Evolutionary conservation across 106 monocot genomes (phyloP), one percentile per base, ranked within the genome.

Genomic region (Ottelia alismoides): DNA sequence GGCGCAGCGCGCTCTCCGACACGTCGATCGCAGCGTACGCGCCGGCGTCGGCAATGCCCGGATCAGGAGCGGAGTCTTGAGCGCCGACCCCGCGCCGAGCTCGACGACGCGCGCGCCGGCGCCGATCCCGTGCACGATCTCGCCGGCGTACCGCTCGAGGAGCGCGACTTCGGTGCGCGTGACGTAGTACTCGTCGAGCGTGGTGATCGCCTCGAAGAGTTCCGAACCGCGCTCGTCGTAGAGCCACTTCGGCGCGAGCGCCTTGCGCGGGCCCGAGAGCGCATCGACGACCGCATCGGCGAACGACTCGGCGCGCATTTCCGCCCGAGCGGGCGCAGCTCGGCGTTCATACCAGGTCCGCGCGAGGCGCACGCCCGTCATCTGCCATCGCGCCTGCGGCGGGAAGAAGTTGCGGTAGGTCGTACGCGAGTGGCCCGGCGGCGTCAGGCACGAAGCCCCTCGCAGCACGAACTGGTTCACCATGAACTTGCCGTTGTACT

Each of bases 401-500:
- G 35, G 35, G 35, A 40, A 40, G 35, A 40, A 40, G 35, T 40
- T 40, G 35, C 35, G 35, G 14, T 40, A 40, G 9, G 35, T 6
- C 35, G 35, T 14, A 14, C 35, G 35, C 35, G 14, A 5, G 35
- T 40, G 35, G 9, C 35, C 35, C 9, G 9, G 35, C 5, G 35
- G 35, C 35, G 35, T 40, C 9, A 40, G 14, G 35, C 35, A 40
- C 35, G 35, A 40, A 14, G 9, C 35, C 9, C 35, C 35, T 4
- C 35, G 35, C 35, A 40, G 35, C 35, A 40, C 35, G 9, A 6
- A 14, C 35, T 40, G 35, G 35, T 14, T 40, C 35, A 14, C 5
- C 35, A 40, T 40, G 35, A 40, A 40, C 35, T 40, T 40, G 35
- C 35, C 35, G 35, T 40, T 40, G 35, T 40, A 40, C 35, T 40